Evolutionary conservation across 495 filamentous ascomycete genomes (phyloP), one percentile per base, ranked within the genome.

Genomic region (Terfezia boudieri): DNA sequence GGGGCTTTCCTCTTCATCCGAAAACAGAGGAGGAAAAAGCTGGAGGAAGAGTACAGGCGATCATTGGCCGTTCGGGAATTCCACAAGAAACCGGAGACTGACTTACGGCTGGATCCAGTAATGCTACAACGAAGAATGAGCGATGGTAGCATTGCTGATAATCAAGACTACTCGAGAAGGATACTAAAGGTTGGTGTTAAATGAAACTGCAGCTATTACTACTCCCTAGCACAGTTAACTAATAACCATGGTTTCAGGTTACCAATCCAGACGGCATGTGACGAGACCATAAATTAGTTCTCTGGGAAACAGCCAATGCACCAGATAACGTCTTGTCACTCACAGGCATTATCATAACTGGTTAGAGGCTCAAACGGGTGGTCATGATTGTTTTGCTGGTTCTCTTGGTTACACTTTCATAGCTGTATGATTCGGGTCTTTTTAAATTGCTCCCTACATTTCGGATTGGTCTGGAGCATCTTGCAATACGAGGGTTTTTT

Each of bases 61-160:
- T 83, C 85, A 54, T 75, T 76, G 53, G 77, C 81, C 51, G 77
- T 83, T 63, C 79, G 74, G 60, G 70, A 73, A 53, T 86, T 87
- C 66, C 71, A 76, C 58, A 71, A 70, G 58, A 82, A 84, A 67
- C 63, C 63, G 35, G 59, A 66, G 53, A 55, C 61, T 43, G 88
- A 96, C 67, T 81, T 83, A 49, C 77, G 92, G 22, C 81, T 95
- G 56, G 90, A 98, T 59, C 86, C 89, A 22, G 78, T 82, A 51
- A 84, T 94, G 80, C 78, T 79, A 55, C 79, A 90, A 59, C 74
- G 86, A 63, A 78, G 90, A 67, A 79, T 89, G 71, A 96, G 90
- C 68, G 84, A 89, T 68, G 90, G 89, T 60, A 95, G 89, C 70
- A 96, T 98, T 65, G 89, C 88, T 60, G 92, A 98, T 66, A 90